phyloP scores from a whole-genome alignment of 371 early-diverging fungal genomes.

The Caulochytrium protostelioides region DNA sequence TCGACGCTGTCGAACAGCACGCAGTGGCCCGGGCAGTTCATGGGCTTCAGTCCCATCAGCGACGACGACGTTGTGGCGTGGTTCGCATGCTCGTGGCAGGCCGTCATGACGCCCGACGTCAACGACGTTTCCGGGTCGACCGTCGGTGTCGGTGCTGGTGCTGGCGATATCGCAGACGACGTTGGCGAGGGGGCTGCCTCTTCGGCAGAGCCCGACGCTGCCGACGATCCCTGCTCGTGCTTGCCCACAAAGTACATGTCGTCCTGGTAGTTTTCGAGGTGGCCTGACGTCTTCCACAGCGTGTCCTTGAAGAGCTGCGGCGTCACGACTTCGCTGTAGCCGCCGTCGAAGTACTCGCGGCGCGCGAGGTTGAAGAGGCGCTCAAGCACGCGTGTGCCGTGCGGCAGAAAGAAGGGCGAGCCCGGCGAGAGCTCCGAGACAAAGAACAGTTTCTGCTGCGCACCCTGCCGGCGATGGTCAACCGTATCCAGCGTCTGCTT shows the following conservation, averaged over 20 bases:
- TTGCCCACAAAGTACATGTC: slow-evolving; percentile 25
- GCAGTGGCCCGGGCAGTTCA: slow-evolving; percentile 98
- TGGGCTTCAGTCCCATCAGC: slow-evolving; percentile 92
- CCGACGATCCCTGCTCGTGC: too few species aligned
- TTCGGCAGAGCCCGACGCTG: too few species aligned
- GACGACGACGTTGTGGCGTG: too few species aligned
- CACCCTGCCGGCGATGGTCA: slow-evolving; percentile 38
- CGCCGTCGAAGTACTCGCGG: slow-evolving; percentile 48
- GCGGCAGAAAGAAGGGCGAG: slow-evolving; percentile 81
- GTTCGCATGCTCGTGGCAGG: too few species aligned
- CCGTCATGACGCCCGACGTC: too few species aligned
- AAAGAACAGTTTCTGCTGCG: slow-evolving; percentile 38
- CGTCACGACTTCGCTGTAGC: slow-evolving; percentile 84
- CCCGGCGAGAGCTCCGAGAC: slow-evolving; percentile 71
- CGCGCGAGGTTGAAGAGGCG: slow-evolving; percentile 33
- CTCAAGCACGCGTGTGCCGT: slow-evolving; percentile 75
- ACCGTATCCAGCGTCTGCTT: too few species aligned
- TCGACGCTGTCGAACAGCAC: slow-evolving; percentile 66
- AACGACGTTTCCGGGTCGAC: too few species aligned
- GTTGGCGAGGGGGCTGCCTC: too few species aligned
- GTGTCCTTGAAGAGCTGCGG: slow-evolving; percentile 91
- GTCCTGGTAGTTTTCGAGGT: slow-evolving; percentile 86
- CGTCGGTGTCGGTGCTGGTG: too few species aligned
- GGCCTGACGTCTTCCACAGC: slow-evolving; percentile 96
- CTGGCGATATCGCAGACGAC: too few species aligned